Conservation (phyloP, 805 yeast genomes). For the Starmerella riodocensis region DNA sequence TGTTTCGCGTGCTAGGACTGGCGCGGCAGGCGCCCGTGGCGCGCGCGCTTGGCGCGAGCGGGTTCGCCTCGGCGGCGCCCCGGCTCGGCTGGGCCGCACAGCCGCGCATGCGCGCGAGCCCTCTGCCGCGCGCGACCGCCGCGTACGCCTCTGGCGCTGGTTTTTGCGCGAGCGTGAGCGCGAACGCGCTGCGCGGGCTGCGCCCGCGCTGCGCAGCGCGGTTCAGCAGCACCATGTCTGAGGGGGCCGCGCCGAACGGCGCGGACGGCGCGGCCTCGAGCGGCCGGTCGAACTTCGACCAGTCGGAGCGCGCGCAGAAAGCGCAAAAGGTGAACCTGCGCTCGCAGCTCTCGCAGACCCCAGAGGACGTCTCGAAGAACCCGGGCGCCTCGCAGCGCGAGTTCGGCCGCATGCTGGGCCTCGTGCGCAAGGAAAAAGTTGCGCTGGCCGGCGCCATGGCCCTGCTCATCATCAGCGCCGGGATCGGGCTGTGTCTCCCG, state of each 20-base stretch:
- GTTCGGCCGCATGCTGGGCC: constrained; percentile 36
- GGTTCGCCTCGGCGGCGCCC: no score
- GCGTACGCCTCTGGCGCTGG: no score
- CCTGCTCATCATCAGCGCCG: constrained; percentile 55
- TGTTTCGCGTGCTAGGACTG: background rate
- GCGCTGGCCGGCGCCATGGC: constrained; percentile 49
- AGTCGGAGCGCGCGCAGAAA: constrained; percentile 22
- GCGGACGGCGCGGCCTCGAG: no score
- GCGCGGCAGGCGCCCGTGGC: background rate
- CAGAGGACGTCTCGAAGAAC: constrained; percentile 4
- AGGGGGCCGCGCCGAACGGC: no score
- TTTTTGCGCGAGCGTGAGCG: no score
- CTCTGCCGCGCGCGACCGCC: no score
- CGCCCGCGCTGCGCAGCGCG: no score
- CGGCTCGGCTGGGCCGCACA: no score
- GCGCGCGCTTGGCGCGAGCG: no score
- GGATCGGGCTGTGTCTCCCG: constrained; percentile 72
- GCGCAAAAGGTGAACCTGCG: constrained; percentile 25
- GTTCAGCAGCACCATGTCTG: no score
- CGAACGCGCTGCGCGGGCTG: background rate
- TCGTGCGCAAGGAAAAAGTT: constrained; percentile 46
- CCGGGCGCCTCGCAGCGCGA: constrained; percentile 26
- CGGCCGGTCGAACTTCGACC: no score
- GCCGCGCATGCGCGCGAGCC: no score
- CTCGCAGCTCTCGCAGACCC: constrained; percentile 22